phyloP scores from a whole-genome alignment of 1,139 yeast genomes.

The Eremothecium sinecaudum region DNA sequence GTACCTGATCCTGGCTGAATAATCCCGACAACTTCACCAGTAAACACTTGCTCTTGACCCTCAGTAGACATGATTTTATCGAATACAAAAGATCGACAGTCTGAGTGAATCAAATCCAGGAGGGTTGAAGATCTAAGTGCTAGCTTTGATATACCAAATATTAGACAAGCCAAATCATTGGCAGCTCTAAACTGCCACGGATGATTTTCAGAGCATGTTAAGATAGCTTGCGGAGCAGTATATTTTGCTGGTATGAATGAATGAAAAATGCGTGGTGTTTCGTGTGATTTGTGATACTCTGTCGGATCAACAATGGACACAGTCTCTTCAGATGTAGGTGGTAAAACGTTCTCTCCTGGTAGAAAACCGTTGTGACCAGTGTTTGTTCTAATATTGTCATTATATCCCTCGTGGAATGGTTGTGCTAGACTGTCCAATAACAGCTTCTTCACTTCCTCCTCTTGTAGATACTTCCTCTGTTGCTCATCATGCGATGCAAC shows the following conservation, averaged over 20 bases:
- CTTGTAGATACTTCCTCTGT: constrained; percentile 23
- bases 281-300: constrained; percentile 10
- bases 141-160: constrained; percentile 69
- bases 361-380: constrained; percentile 14
- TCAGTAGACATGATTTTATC: constrained; percentile 40
- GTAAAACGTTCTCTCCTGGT: constrained; percentile 18
- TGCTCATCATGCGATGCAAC: constrained; percentile 15
- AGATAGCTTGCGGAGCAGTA: constrained; percentile 68
- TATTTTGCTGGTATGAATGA: constrained; percentile 56
- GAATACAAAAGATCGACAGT: constrained; percentile 57
- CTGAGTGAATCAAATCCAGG: constrained; percentile 69
- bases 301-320: constrained; percentile 2
- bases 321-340: constrained; percentile 37
- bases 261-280: constrained; percentile 37
- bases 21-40: constrained; percentile 49
- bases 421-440: constrained; percentile 62
- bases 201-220: constrained; percentile 63
- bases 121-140: constrained; percentile 56
- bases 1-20: constrained; percentile 34
- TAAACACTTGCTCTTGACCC: constrained; percentile 38
- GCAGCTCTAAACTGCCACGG: constrained; percentile 83
- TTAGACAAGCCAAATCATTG: constrained; percentile 79
- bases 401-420: constrained; percentile 50
- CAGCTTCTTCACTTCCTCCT: constrained; percentile 42
- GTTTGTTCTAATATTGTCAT: constrained; percentile 7